Evolutionary conservation across 2,329 filamentous ascomycete genomes (phyloP), one percentile per base, ranked within the genome.

Genomic region (Periconia macrospinosa): DNA sequence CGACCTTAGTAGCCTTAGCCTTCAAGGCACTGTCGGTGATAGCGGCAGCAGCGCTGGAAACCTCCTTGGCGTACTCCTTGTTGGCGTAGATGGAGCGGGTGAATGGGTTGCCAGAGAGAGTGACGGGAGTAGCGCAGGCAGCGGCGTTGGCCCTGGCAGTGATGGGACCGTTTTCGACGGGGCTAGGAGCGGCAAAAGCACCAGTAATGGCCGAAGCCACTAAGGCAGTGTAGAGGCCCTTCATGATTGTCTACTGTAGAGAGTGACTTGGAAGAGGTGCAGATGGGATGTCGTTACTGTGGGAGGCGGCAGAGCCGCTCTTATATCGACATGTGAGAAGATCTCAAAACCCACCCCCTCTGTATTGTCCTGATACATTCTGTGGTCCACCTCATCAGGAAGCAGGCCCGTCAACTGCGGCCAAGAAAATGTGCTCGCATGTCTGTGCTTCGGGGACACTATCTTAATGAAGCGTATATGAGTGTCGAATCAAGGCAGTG

Each of bases 21-120:
- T 79, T 79, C 69, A 83, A 71, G 44, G 83, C 75, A 14, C 81
- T 60, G 47, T 71, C 69, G 40, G 63, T 66, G 35, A 83, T 85
- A 17, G 86, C 85, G 30, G 89, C 80, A 18, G 87, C 88, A 30
- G 81, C 76, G 18, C 73, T 78, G 43, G 76, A 76, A 52, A 83
- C 78, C 63, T 83, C 80, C 7, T 79, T 79, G 19, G 79, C 74
- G 68, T 83, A 83, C 63, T 79, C 81, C 17, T 78, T 75, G 65
- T 83, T 83, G 50, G 76, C 77, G 57, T 81, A 81, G 53, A 81
- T 73, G 53, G 79, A 74, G 58, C 79, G 77, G 33, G 76, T 68
- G 58, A 83, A 83, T 2, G 80, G 79, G 63, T 84, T 84, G 30
- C 84, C 85, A 14, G 78, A 63, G 47, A 74, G 68, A 47, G 68